Evolutionary conservation across 2,329 filamentous ascomycete species (phyloP).

Genomic region (Diplodia intermedia): DNA sequence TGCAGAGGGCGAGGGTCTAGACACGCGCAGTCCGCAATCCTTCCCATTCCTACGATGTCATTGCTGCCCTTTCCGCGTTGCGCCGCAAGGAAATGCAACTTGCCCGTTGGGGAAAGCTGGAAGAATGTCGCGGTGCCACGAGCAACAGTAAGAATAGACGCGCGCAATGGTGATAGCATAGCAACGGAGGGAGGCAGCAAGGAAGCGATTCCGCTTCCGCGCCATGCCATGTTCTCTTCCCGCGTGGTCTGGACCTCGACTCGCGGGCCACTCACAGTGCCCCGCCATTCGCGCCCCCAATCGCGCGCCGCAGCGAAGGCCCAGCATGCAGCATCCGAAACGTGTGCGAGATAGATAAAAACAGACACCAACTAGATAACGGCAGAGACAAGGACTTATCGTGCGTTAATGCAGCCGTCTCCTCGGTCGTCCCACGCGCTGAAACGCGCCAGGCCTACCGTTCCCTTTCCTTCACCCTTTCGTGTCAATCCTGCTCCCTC

Average conservation of each 20-base stretch:
- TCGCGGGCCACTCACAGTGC: neutral
- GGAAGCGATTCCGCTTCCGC: neutral
- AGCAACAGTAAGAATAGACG: neutral
- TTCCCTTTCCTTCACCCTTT: neutral
- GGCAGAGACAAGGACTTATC: neutral
- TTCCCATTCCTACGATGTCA: neutral
- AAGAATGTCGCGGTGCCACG: neutral
- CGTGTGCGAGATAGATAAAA: neutral
- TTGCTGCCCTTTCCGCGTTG: neutral
- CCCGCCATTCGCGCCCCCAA: neutral
- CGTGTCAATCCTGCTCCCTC: neutral
- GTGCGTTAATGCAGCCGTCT: neutral
- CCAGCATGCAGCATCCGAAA: neutral
- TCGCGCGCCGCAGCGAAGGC: neutral
- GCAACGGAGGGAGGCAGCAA: neutral
- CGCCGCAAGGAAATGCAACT: neutral
- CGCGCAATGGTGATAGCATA: neutral
- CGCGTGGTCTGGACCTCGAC: neutral
- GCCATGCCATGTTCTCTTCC: neutral
- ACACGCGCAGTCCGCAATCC: neutral
- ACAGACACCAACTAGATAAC: neutral
- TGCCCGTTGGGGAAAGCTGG: neutral
- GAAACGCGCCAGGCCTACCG: neutral
- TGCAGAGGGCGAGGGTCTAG: neutral
- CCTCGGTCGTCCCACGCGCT: neutral